Percentiles rank a stretch among this genome's conserved stretches.
These are phyloP conservation scores for Hypericum perforatum DNA, from an alignment of 345 rosid species.

Conservation along the genomic window DNA sequence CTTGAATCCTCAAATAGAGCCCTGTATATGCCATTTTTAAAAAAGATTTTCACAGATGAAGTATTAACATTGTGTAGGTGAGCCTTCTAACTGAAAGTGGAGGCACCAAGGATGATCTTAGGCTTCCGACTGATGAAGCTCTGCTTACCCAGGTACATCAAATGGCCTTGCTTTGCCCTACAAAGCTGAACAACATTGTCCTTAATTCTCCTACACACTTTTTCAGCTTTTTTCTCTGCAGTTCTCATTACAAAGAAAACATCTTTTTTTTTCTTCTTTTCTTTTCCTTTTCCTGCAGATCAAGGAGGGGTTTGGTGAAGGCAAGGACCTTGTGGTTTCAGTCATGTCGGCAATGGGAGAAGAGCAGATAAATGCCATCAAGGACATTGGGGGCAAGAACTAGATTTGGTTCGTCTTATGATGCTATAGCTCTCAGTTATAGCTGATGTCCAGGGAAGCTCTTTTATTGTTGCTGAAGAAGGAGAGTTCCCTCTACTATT, in stretches of 20 bases:
- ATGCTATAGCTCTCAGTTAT: neutral
- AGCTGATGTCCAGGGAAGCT: neutral
- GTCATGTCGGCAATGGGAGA: conserved; percentile 91
- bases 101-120: conserved; percentile 63
- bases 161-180: neutral
- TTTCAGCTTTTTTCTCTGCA: neutral
- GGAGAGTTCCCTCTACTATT: neutral
- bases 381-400: conserved; percentile 69
- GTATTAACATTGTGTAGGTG: conserved; percentile 27
- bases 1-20: neutral
- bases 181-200: neutral
- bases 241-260: neutral
- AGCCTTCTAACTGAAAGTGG: conserved; percentile 64
- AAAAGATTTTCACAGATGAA: neutral
- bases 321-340: conserved; percentile 65
- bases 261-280: neutral
- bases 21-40: neutral
- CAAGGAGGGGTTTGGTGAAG: conserved; percentile 62
- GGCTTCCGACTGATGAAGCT: conserved; percentile 64
- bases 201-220: neutral
- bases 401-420: conserved; percentile 8
- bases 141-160: conserved; percentile 44
- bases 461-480: neutral
- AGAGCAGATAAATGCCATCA: conserved; percentile 77
- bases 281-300: conserved; percentile 26